phyloP scores from a whole-genome alignment of 1,284 basidiomycete genomes.

The Naganishia sp. region DNA sequence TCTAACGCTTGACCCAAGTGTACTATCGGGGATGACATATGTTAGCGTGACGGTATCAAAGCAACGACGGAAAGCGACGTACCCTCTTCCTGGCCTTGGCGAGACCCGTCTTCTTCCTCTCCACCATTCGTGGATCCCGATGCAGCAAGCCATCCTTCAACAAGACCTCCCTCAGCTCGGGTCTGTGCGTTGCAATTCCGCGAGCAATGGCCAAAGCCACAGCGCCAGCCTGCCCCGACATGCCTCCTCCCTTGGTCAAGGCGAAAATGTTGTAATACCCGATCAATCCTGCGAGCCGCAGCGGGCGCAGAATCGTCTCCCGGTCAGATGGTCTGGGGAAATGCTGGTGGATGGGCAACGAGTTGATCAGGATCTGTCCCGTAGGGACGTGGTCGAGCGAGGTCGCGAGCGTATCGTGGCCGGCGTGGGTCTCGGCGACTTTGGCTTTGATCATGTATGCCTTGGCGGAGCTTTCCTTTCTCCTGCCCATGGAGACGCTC shows the following conservation, averaged over 20 bases:
- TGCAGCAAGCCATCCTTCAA: slow-evolving; percentile 78
- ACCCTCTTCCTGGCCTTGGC: slow-evolving; percentile 90
- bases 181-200: slow-evolving; percentile 71
- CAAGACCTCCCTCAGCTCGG: slow-evolving; percentile 66
- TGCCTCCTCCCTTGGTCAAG: slow-evolving; percentile 83
- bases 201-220: slow-evolving; percentile 80
- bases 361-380: slow-evolving; percentile 77
- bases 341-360: slow-evolving; percentile 72
- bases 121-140: slow-evolving; percentile 95
- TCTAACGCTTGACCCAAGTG: slow-evolving; percentile 91
- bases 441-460: slow-evolving; percentile 90
- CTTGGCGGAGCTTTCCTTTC: slow-evolving; percentile 82
- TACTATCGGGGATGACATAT: slow-evolving; percentile 59
- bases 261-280: slow-evolving; percentile 92
- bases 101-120: slow-evolving; percentile 92
- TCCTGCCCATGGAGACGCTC: slow-evolving; percentile 76
- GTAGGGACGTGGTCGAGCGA: slow-evolving; percentile 51
- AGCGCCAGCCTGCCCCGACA: slow-evolving; percentile 87
- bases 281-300: slow-evolving; percentile 79
- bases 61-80: slow-evolving; percentile 51
- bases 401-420: slow-evolving; percentile 11
- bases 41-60: slow-evolving; percentile 31
- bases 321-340: slow-evolving; percentile 77
- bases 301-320: slow-evolving; percentile 75
- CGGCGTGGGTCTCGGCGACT: slow-evolving; percentile 35